Evolutionary conservation across 2,329 filamentous ascomycete genomes (phyloP), one percentile per base, ranked within the genome.

Genomic region (Davidsoniella neocaledoniae): DNA sequence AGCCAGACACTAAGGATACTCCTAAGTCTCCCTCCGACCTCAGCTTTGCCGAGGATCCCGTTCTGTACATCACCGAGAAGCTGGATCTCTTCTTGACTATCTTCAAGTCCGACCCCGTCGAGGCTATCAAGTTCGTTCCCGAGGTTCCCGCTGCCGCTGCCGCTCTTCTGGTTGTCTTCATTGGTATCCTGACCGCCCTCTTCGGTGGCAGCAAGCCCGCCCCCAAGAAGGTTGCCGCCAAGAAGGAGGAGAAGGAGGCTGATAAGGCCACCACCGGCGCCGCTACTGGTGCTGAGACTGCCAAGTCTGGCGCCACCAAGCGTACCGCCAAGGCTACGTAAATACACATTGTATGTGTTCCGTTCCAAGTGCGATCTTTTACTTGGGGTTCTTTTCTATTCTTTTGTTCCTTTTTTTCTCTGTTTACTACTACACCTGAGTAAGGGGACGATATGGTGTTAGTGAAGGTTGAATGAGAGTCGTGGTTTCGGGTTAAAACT

Each of bases 41-140:
- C 56, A 81, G 77, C 66, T 96, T 98, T 81, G 69, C 78, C 60
- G 90, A 95, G 56, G 86, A 94, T 73, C 91, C 91, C 44, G 77
- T 94, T 58, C 70, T 70, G 58, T 98, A 84, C 68, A 66, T 94
- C 68, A 85, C 81, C 68, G 85, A 94, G 81, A 96, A 95, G 79
- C 65, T 93, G 54, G 82, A 93, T 58, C 79, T 93, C 55, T 98
- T 98, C 77, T 64, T 91, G 59, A 81, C 80, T 58, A 81, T 96
- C 60, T 84, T 70, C 64, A 77, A 86, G 72, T 76, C 78, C 59
- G 82, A 93, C 67, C 87, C 88, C 52, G 60, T 94, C 57, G 73
- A 87, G 68, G 88, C 88, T 48, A 70, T 88, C 69, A 85, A 86
- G 70, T 84, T 86, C 59, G 84, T 95, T 56, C 91, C 91, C 57